Evolutionary conservation across 345 rosid species (phyloP), one percentile per base, ranked within the genome.

Genomic region (Aquilaria malaccensis): DNA sequence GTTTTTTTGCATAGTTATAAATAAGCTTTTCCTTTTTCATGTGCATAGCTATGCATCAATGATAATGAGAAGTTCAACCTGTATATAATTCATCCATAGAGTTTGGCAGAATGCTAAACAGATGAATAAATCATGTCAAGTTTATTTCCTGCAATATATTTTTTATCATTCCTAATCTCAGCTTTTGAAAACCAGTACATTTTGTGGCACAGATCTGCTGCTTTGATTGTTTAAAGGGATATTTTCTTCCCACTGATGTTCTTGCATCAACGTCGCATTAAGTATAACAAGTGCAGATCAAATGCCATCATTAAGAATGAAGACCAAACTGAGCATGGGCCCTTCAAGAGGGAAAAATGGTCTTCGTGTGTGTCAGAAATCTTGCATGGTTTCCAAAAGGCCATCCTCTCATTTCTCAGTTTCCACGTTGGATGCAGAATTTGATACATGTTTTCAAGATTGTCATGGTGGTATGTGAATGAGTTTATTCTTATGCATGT

Each of bases 301-400:
- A 82, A 85, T 85, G 91, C 91, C 91, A 80, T 72, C 85, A n/a
- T 45, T 77, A 74, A 80, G 77, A 75, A 82, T 85, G 88, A 82
- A 82, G 81, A 61, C 80, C 75, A 85, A 77, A 65, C 51, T 65
- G 60, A 72, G 75, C 77, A 58, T 56, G 33, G 73, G 72, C 52
- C 66, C 81, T 63, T 51, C 72, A 68, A 67, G 74, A 68, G 88
- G 79, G 75, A 83, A 72, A 55, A 72, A 64, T 50, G 74, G 79
- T 73, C 85, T 80, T 57, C 72, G 66, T 61, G 84, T 85, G 60
- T 75, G 85, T 59, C 76, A 70, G 41, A 80, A 72, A 66, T 85
- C 91, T 55, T 71, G 73, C 64, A 56, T 70, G 58, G 80, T 85
- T 70, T 78, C 81, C 56, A 85, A 85, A 65, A 71, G 61, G 45